Percentiles rank a stretch among this genome's conserved stretches.
phyloP scores from a whole-genome alignment of 805 yeast species.

The Lipomyces sp. region DNA sequence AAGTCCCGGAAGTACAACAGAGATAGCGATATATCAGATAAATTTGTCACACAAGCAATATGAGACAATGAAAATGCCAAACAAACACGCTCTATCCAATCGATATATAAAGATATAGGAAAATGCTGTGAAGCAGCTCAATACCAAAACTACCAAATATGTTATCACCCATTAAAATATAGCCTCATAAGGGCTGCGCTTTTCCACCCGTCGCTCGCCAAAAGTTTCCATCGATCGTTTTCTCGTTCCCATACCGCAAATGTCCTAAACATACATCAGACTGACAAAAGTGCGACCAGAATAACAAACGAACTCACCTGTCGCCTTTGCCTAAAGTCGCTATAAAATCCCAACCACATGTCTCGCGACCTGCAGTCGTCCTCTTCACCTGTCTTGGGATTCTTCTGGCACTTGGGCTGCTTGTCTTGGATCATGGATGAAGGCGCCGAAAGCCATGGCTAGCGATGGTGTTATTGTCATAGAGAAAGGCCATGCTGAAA shows the following conservation, averaged over 20 bases:
- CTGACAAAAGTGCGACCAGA: background rate
- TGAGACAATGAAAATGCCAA: no score
- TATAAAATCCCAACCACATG: constrained; percentile 1
- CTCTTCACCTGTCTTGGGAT: background rate
- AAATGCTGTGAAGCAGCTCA: background rate
- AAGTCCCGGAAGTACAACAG: no score
- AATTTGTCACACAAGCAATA: no score
- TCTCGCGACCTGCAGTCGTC: constrained; percentile 1
- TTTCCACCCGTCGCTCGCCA: background rate
- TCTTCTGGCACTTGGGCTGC: background rate
- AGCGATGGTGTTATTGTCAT: background rate
- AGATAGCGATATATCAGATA: no score
- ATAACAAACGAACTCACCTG: background rate
- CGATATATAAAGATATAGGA: background rate
- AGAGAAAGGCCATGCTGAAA: background rate
- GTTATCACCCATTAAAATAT: background rate
- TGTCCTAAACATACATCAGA: background rate
- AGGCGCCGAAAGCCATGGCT: constrained; percentile 1
- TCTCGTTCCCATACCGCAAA: background rate
- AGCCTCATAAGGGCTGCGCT: background rate
- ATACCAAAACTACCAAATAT: constrained; percentile 1
- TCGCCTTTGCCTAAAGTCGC: background rate
- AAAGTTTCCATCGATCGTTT: constrained; percentile 1
- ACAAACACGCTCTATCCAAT: background rate
- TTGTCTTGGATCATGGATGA: constrained; percentile 1